phyloP scores from a whole-genome alignment of 164 flowering plant genomes.

The Echeveria elegans region DNA sequence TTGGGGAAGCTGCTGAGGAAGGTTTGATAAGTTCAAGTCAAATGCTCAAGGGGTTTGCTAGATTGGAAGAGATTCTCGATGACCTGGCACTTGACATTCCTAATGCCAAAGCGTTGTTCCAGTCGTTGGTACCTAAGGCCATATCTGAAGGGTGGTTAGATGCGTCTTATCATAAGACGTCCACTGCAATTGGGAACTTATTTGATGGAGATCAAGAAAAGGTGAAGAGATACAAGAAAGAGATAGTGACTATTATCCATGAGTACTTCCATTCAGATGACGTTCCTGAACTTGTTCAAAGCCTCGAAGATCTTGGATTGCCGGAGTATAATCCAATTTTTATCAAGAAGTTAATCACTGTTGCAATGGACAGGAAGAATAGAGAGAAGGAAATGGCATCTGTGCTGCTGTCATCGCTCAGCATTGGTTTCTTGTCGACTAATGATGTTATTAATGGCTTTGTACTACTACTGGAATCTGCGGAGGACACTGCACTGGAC shows the following conservation, averaged over 20 bases:
- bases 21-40: constrained; percentile 93
- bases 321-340: constrained; percentile 76
- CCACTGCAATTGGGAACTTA: constrained; percentile 29
- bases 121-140: constrained; percentile 55
- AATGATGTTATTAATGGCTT: constrained; percentile 89
- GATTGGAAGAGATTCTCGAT: constrained; percentile 81
- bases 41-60: constrained; percentile 80
- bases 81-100: constrained; percentile 97
- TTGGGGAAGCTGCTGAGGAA: constrained; percentile 86
- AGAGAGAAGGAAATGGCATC: constrained; percentile 98
- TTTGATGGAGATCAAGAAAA: constrained; percentile 34
- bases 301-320: constrained; percentile 73
- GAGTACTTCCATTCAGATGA: constrained; percentile 96
- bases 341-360: constrained; percentile 80
- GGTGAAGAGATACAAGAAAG: constrained; percentile 59
- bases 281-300: constrained; percentile 82
- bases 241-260: constrained; percentile 73
- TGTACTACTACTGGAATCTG: constrained; percentile 82
- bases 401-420: constrained; percentile 81
- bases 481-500: constrained; percentile 94
- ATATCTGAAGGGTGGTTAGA: constrained; percentile 90
- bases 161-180: constrained; percentile 41
- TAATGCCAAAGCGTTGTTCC: constrained; percentile 62
- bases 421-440: constrained; percentile 78
- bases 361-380: constrained; percentile 97